A percentile compares a stretch with the other conserved stretches of the same genome.
These are phyloP conservation scores for Yarrowia hollandica DNA, from an alignment of 805 yeast genomes.

Conservation along the genomic window DNA sequence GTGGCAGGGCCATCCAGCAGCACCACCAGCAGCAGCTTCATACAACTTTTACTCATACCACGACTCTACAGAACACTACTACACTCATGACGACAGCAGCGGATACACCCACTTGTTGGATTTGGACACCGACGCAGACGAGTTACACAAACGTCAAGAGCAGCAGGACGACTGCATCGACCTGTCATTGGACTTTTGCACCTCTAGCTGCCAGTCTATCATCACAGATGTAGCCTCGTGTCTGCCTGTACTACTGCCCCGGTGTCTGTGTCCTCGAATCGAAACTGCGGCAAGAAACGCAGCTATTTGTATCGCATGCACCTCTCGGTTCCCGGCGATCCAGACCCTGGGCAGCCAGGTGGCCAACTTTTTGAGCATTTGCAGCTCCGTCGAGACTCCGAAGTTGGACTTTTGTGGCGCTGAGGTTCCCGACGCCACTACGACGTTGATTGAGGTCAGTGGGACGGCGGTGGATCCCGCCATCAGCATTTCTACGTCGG, in stretches of 20 bases:
- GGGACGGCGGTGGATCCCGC: too few species aligned
- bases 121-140: background rate
- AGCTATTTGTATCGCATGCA: constrained; percentile 9
- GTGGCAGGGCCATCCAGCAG: background rate
- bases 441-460: too few species aligned
- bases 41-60: background rate
- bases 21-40: too few species aligned
- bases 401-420: background rate
- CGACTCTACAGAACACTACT: too few species aligned
- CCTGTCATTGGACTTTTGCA: background rate
- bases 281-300: constrained; percentile 2
- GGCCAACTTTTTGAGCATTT: background rate
- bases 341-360: background rate
- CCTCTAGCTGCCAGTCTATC: background rate
- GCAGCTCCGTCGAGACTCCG: background rate
- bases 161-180: background rate
- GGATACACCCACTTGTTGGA: too few species aligned
- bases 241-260: background rate
- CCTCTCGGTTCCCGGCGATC: constrained; percentile 1
- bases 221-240: background rate
- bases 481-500: too few species aligned
- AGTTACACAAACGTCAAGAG: background rate
- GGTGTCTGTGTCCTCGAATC: constrained; percentile 7
- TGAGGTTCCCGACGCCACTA: background rate
- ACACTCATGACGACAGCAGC: too few species aligned